These are phyloP conservation scores for Yarrowia sp. DNA, from an alignment of 805 yeast genomes.

Conservation along the genomic window DNA sequence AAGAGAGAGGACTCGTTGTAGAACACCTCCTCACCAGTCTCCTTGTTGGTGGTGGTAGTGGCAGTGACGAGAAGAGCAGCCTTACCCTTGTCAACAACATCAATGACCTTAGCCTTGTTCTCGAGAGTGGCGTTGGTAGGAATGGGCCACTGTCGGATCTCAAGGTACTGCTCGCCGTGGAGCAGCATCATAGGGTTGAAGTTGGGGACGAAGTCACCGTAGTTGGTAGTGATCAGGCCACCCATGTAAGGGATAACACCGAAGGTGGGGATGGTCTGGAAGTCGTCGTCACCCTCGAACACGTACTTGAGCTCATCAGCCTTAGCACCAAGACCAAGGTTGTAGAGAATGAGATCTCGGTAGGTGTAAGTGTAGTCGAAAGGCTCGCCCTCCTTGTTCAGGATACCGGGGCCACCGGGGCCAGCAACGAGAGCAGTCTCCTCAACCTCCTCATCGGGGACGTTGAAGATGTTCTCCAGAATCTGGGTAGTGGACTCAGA, in stretches of 20 bases:
- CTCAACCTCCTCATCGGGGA: slow-evolving; percentile 56
- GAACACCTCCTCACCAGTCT: slow-evolving; percentile 72
- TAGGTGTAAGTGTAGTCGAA: slow-evolving; percentile 65
- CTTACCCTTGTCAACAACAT: slow-evolving; percentile 81
- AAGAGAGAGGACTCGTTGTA: slow-evolving; percentile 85
- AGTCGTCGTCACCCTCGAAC: slow-evolving; percentile 77
- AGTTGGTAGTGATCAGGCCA: slow-evolving; percentile 60
- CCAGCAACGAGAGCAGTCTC: slow-evolving; percentile 55
- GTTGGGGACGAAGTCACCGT: slow-evolving; percentile 69
- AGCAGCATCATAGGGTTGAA: slow-evolving; percentile 88
- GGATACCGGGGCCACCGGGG: slow-evolving; percentile 57
- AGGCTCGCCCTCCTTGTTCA: slow-evolving; percentile 52
- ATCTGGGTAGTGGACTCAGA: slow-evolving; percentile 84
- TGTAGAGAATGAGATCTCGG: slow-evolving; percentile 80
- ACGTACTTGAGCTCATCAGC: slow-evolving; percentile 77
- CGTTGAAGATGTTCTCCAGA: slow-evolving; percentile 57
- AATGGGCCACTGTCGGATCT: slow-evolving; percentile 74
- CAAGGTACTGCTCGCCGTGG: slow-evolving; percentile 95
- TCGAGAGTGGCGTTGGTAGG: slow-evolving; percentile 71
- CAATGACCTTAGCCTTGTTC: slow-evolving; percentile 72
- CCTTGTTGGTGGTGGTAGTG: slow-evolving; percentile 69
- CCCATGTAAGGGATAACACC: slow-evolving; percentile 88
- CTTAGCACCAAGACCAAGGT: slow-evolving; percentile 86
- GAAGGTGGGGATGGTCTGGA: slow-evolving; percentile 86
- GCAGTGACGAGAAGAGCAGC: slow-evolving; percentile 79